phyloP scores from a whole-genome alignment of 2,329 filamentous ascomycete genomes.

The Tolypocladium ophioglossoides region DNA sequence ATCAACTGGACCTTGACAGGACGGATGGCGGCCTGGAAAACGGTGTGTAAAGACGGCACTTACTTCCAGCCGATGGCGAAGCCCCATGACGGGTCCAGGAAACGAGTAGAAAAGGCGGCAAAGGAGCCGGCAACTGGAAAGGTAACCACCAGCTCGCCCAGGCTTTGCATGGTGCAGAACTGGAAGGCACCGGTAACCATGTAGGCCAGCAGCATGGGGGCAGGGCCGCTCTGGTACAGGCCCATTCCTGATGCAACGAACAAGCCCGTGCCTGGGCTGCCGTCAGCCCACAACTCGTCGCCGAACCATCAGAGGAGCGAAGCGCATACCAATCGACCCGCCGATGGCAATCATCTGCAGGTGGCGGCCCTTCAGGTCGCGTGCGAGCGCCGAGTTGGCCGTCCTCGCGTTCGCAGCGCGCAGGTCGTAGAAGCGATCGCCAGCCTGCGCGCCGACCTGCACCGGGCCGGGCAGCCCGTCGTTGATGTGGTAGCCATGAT shows the following conservation, averaged over 20 bases:
- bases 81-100: constrained; percentile 87
- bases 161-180: constrained; percentile 82
- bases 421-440: constrained; percentile 43
- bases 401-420: constrained; percentile 58
- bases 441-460: constrained; percentile 4
- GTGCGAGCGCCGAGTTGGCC: constrained; percentile 62
- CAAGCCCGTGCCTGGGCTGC: constrained; percentile 58
- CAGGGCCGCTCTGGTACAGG: constrained; percentile 65
- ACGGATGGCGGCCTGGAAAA: neutral
- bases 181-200: constrained; percentile 74
- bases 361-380: constrained; percentile 68
- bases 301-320: neutral
- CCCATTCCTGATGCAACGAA: constrained; percentile 76
- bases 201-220: constrained; percentile 66
- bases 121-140: constrained; percentile 91
- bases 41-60: constrained; percentile 18
- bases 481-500: constrained; percentile 11
- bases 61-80: constrained; percentile 94
- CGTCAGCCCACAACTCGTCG: neutral
- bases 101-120: constrained; percentile 85
- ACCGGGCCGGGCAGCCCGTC: constrained; percentile 10
- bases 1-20: neutral
- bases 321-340: constrained; percentile 52
- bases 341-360: no score
- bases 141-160: constrained; percentile 86